These are phyloP conservation scores for Alternaria atra DNA, from an alignment of 2,329 filamentous ascomycete species.

Conservation along the genomic window DNA sequence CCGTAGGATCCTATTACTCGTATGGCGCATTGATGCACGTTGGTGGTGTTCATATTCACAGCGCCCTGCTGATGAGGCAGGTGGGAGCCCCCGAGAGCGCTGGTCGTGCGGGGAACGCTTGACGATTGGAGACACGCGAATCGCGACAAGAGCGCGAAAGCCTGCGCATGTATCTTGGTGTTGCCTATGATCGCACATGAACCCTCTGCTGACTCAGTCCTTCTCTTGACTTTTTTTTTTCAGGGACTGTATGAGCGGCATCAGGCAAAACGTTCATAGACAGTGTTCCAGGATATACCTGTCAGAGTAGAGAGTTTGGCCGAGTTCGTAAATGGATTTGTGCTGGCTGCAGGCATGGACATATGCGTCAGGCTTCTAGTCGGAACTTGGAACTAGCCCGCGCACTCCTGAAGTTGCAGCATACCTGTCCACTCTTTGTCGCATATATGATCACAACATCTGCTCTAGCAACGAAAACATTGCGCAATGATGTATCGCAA, in stretches of 20 bases:
- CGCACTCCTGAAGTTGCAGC: conserved; percentile 10
- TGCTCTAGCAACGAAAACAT: not conserved
- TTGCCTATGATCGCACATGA: not conserved
- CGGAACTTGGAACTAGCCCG: conserved; percentile 4
- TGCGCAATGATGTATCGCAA: not conserved
- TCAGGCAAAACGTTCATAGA: not conserved
- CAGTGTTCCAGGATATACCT: not conserved
- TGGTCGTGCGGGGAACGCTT: conserved; percentile 1
- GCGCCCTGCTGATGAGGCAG: not conserved
- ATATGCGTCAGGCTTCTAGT: conserved; percentile 5
- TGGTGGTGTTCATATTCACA: not conserved
- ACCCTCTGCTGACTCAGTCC: not conserved
- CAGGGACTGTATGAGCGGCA: not conserved
- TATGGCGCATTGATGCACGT: not conserved
- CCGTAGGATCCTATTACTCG: not conserved
- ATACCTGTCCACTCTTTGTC: not conserved
- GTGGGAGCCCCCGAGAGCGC: not conserved
- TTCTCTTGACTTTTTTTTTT: conserved; percentile 8
- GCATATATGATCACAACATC: not conserved
- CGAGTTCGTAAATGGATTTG: not conserved
- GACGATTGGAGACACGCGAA: not conserved
- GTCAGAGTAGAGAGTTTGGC: not conserved
- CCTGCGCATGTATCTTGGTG: not conserved
- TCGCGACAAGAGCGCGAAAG: not conserved
- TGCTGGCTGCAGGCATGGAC: not conserved